These are phyloP conservation scores for Russula griseocarnosa DNA, from an alignment of 768 basidiomycete species.

Conservation along the genomic window DNA sequence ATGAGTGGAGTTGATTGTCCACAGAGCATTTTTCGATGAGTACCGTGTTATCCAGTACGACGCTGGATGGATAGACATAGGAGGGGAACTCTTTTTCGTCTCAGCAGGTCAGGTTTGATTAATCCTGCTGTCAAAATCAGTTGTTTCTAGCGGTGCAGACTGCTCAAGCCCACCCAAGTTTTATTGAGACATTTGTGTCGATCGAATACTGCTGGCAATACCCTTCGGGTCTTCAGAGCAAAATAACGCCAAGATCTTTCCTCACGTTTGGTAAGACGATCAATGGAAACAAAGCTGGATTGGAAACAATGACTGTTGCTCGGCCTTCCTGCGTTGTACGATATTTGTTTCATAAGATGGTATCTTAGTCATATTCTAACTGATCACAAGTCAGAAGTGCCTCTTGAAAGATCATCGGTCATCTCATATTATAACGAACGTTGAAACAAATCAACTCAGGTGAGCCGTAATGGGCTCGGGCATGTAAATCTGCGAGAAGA, in stretches of 20 bases:
- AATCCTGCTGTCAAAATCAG: slow-evolving; percentile 43
- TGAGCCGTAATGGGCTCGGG: too few species aligned
- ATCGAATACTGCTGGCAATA: slow-evolving; percentile 79
- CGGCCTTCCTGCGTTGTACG: too few species aligned
- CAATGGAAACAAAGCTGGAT: too few species aligned
- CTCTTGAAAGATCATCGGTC: too few species aligned
- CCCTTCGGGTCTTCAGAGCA: slow-evolving; percentile 40
- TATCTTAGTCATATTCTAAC: too few species aligned
- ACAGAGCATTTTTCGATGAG: too few species aligned
- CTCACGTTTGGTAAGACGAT: slow-evolving; percentile 53
- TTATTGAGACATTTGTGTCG: slow-evolving; percentile 91
- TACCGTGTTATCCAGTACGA: slow-evolving; percentile 80
- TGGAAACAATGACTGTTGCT: too few species aligned
- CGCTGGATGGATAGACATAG: slow-evolving; percentile 80
- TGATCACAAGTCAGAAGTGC: too few species aligned
- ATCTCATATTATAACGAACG: too few species aligned
- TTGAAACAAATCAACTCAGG: too few species aligned
- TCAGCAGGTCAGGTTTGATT: slow-evolving; percentile 83
- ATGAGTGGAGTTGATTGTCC: slow-evolving; percentile 77
- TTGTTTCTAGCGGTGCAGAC: slow-evolving; percentile 42
- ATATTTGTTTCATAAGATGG: too few species aligned
- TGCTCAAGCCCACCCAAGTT: slow-evolving; percentile 67
- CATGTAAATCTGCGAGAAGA: too few species aligned
- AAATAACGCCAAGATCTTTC: slow-evolving; percentile 53
- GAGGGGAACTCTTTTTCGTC: slow-evolving; percentile 52